phyloP scores from a whole-genome alignment of 2,329 filamentous ascomycete species.

The Lasiodiplodia sp. region DNA sequence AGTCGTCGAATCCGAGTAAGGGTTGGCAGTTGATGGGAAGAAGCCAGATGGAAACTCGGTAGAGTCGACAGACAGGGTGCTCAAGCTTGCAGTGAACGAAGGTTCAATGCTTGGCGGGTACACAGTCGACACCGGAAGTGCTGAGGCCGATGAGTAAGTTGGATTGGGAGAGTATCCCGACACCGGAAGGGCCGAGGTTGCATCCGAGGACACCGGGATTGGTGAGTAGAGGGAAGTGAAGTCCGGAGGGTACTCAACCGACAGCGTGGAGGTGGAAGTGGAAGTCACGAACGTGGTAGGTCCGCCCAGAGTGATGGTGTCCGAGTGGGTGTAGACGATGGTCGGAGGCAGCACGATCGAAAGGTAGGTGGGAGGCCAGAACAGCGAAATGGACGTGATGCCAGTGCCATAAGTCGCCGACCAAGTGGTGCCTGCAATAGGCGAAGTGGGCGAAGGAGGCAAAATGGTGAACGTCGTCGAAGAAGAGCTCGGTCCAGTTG shows the following conservation, averaged over 20 bases:
- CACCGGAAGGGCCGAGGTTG: neutral
- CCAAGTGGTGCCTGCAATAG: neutral
- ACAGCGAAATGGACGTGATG: slow-evolving; percentile 11
- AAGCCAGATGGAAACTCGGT: neutral
- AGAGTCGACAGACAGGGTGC: neutral
- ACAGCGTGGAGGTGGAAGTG: neutral
- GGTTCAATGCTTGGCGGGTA: neutral
- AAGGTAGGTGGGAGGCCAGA: neutral
- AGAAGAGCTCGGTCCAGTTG: neutral
- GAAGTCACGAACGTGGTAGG: slow-evolving; percentile 1
- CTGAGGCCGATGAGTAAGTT: neutral
- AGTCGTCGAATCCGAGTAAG: neutral
- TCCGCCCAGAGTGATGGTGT: slow-evolving; percentile 16
- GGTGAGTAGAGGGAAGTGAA: neutral
- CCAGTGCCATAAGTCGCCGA: neutral
- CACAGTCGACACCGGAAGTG: neutral
- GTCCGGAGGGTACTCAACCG: neutral
- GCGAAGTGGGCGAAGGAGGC: slow-evolving; percentile 16
- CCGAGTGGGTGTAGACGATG: slow-evolving; percentile 17
- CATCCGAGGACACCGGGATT: too few relatives aligned
- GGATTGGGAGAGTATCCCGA: neutral
- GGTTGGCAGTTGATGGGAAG: neutral
- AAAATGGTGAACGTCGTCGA: neutral
- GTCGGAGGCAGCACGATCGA: slow-evolving; percentile 13
- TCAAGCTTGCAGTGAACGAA: neutral